Conservation (phyloP, 176 grass and related monocot species). For the Phoenix dactylifera region DNA sequence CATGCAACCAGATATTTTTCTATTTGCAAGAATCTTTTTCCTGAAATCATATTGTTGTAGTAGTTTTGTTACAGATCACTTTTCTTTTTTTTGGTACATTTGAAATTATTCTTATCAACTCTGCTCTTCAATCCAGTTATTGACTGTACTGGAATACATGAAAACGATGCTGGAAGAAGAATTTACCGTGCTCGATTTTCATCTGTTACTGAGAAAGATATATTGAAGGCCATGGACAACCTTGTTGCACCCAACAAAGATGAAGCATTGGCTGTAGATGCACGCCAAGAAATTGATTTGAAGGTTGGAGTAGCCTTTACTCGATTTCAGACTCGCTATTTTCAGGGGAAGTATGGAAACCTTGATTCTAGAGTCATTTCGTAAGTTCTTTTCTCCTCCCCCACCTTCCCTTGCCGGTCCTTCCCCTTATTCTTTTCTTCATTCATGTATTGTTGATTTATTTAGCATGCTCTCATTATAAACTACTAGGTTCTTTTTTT, state of each 20-base stretch:
- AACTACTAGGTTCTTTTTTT: no score
- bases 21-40: no score
- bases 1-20: no score
- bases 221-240: constrained; percentile 70
- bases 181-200: constrained; percentile 90
- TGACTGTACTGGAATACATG: constrained; percentile 68
- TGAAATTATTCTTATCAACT: neutral
- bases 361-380: constrained; percentile 99
- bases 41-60: no score
- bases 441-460: neutral
- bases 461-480: no score
- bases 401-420: neutral
- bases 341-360: constrained; percentile 98
- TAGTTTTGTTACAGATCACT: neutral
- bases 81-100: neutral
- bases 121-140: constrained; percentile 46
- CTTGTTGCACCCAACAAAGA: constrained; percentile 82
- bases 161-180: constrained; percentile 65
- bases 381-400: constrained; percentile 48
- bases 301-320: constrained; percentile 98
- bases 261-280: constrained; percentile 78
- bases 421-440: constrained; percentile 6
- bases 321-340: constrained; percentile 91
- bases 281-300: constrained; percentile 96
- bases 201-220: constrained; percentile 86